Evolutionary conservation across 768 basidiomycete species (phyloP), one percentile per base, ranked within the genome.

Genomic region (Hebeloma cylindrosporum): DNA sequence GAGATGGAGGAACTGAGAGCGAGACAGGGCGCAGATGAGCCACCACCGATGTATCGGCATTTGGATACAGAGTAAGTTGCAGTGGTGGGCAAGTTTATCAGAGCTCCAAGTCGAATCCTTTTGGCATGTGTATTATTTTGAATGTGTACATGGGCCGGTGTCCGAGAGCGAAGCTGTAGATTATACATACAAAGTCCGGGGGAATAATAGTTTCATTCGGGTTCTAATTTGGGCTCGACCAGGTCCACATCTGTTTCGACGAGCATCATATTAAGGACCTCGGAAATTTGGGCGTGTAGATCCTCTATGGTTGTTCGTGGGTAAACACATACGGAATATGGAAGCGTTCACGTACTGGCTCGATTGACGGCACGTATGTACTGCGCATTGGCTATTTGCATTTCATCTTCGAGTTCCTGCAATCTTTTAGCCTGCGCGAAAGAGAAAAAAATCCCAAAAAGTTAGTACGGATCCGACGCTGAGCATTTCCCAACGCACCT

Each of bases 301-400:
- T 71, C 69, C 57, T 82, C 85, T 87, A 48, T 39, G 8, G 29
- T n/a, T 26, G 5, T 18, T 25, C 17, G 36, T 13, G 25, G n/a
- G 14, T 11, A 13, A 18, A 40, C 3, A 38, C 10, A 9, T 23
- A 3, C 7, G 38, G 20, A 18, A 30, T 21, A 18, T 17, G 26
- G 14, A 14, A 2, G n/a, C 5, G 25, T n/a, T 9, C 16, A 46
- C 86, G 60, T 40, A 91, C 91, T 90, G 1, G 90, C 84, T 44
- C 86, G 80, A 43, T 78, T 71, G 2, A 94, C 79, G 1, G 88
- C 88, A 18, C 68, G 70, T 5, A 74, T 62, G 52, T 94, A 94
- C 44, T 93, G 89, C 22, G 73, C 76, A 56, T 94, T 93, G 0
- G 82, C 88, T 4, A 65, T 53, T 7, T 71, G 65, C 81, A 91